Evolutionary conservation across 257 asterid species (phyloP), one percentile per base, ranked within the genome.

Genomic region (Solanum paucissectum): DNA sequence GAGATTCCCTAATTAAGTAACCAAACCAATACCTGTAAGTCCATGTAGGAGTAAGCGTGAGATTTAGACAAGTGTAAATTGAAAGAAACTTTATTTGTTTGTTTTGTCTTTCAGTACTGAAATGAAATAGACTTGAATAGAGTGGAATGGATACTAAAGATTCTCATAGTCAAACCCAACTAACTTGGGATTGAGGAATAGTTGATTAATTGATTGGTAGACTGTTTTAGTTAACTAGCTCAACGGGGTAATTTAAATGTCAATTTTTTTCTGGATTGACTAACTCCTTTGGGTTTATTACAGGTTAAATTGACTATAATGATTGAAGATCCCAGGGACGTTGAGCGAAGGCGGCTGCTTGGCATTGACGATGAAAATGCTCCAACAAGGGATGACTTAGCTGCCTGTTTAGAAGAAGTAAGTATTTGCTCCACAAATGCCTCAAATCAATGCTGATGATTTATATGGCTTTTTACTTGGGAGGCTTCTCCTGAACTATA

Each of bases 301-400:
- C 89, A 96, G 99, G 95, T 97, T 73, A 97, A 97, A 87, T 90
- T 97, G 81, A 97, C 99, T 2, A 73, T 95, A 88, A 90, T 92
- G 95, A 97, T 97, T 72, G 99, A 97, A 92, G 99, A 97, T 79
- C 99, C 99, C 32, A 94, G 99, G 91, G 99, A 97, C 40, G 96
- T 95, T 27, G 99, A 97, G 92, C 91, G 99, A 88, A 92, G 89
- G 93, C 95, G 99, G 92, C 92, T 97, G 87, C 98, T 97, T 71
- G 99, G 99, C 84, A 95, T 97, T 72, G 98, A 95, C 71, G 98
- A 95, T 85, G 98, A 95, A 89, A 93, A 90, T 91, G 98, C 99
- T 66, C 99, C 99, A 58, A 95, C 98, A 3, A 93, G 99, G 89
- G 99, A 97, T 16, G 99, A 95, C 88, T 92, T 97, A 49, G 99